Percentiles rank a stretch among this genome's conserved stretches.
Conservation (phyloP, 805 yeast species). For the Yarrowia sp. region DNA sequence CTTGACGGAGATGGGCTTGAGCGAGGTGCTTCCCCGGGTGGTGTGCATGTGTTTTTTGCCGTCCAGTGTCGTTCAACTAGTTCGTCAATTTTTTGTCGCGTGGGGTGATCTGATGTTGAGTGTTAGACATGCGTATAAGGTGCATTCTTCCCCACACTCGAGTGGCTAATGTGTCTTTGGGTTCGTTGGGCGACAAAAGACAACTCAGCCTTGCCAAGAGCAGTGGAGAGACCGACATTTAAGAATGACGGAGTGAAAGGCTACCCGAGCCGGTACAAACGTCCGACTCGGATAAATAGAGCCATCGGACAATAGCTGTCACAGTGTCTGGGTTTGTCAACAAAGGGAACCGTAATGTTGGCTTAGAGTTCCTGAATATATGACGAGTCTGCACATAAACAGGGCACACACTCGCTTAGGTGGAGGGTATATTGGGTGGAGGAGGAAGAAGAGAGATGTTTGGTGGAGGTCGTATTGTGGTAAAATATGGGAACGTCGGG, state of each 20-base stretch:
- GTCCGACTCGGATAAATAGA: neutral
- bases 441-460: no score
- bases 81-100: constrained; percentile 1
- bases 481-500: neutral
- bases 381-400: neutral
- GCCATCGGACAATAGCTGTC: constrained; percentile 1
- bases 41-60: constrained; percentile 2
- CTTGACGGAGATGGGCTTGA: constrained; percentile 32
- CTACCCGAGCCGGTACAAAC: constrained; percentile 6
- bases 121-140: constrained; percentile 4
- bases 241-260: neutral
- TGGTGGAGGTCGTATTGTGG: neutral
- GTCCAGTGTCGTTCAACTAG: no score
- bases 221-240: neutral
- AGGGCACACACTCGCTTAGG: neutral
- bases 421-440: neutral
- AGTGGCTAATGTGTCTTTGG: constrained; percentile 18
- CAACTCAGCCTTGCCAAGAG: constrained; percentile 23
- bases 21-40: constrained; percentile 28
- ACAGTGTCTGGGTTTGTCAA: neutral
- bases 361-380: neutral
- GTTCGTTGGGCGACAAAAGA: constrained; percentile 7
- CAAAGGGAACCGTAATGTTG: constrained; percentile 4
- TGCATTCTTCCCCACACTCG: constrained; percentile 30
- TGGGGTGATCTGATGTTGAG: constrained; percentile 13